Percentiles rank a stretch among this genome's conserved stretches.
phyloP scores from a whole-genome alignment of 805 yeast species.

The Hanseniaspora hatyaiensis region DNA sequence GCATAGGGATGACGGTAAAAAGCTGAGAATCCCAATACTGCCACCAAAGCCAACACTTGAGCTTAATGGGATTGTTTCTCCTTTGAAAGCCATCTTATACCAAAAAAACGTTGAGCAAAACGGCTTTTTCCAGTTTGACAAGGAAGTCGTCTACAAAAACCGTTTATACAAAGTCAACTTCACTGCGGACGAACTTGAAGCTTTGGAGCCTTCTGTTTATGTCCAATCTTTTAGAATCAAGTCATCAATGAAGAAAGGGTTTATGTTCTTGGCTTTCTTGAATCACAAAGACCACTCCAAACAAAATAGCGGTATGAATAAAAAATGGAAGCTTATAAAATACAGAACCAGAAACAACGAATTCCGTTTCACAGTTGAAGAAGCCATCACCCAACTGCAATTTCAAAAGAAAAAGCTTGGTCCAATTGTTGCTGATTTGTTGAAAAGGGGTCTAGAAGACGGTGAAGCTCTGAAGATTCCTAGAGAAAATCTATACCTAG shows the following conservation, averaged over 20 bases:
- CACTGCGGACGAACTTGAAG: conserved; percentile 53
- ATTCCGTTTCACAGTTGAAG: conserved; percentile 54
- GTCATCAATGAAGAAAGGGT: conserved; percentile 81
- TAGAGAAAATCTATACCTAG: conserved; percentile 53
- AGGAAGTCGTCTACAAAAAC: conserved; percentile 23
- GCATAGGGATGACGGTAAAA: conserved; percentile 9
- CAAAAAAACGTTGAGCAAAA: conserved; percentile 45
- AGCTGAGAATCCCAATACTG: conserved; percentile 15
- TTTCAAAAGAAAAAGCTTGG: conserved; percentile 72
- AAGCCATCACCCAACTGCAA: conserved; percentile 86
- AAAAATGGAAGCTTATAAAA: conserved; percentile 5
- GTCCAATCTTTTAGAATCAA: conserved; percentile 70
- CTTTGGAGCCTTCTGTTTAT: conserved; percentile 80
- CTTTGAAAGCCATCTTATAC: conserved; percentile 59
- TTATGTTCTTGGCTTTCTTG: conserved; percentile 62
- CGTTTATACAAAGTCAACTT: conserved; percentile 43
- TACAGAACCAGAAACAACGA: conserved; percentile 14
- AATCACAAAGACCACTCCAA: conserved; percentile 12
- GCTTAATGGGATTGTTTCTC: conserved; percentile 40
- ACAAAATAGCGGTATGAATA: conserved; percentile 8
- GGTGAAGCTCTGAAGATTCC: conserved; percentile 50
- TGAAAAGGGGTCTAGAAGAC: conserved; percentile 60
- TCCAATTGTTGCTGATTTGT: conserved; percentile 62
- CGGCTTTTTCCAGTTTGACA: conserved; percentile 51
- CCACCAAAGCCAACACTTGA: conserved; percentile 39